phyloP scores from a whole-genome alignment of 495 filamentous ascomycete genomes.

The Hyphodiscus hymeniophilus region DNA sequence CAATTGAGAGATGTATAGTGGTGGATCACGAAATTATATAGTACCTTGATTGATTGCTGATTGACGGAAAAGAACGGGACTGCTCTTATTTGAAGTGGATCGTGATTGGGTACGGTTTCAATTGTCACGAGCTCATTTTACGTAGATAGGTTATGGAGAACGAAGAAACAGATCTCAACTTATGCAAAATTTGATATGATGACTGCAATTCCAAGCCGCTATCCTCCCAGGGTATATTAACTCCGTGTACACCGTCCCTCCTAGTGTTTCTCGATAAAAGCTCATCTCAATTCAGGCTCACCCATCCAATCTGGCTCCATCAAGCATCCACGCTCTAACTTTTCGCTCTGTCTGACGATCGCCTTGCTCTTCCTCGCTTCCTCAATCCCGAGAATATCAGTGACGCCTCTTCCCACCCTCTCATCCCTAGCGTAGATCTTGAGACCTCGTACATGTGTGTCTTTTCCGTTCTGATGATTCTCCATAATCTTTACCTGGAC shows the following conservation, averaged over 20 bases:
- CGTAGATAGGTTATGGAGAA: not conserved
- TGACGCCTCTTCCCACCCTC: constrained; percentile 8
- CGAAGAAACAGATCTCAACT: too few relatives aligned
- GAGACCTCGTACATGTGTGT: constrained; percentile 90
- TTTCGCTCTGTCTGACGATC: constrained; percentile 16
- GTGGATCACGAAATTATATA: too few relatives aligned
- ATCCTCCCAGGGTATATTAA: constrained; percentile 14
- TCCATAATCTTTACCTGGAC: constrained; percentile 82
- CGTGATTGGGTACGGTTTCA: too few relatives aligned
- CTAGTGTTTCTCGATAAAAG: not conserved
- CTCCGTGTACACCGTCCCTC: constrained; percentile 9
- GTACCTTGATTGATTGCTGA: too few relatives aligned
- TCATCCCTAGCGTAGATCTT: constrained; percentile 81
- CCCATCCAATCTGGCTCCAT: constrained; percentile 54
- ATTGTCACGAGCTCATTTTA: too few relatives aligned
- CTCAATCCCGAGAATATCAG: constrained; percentile 5
- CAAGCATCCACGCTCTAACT: constrained; percentile 20
- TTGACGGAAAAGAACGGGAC: too few relatives aligned
- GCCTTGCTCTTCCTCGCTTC: constrained; percentile 7
- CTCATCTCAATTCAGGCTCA: constrained; percentile 45
- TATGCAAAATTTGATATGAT: too few relatives aligned
- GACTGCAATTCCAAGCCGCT: too few relatives aligned
- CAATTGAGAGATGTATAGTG: too few relatives aligned
- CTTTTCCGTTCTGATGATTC: constrained; percentile 99
- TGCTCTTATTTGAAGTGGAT: too few relatives aligned